A percentile compares a stretch with the other conserved stretches of the same genome.
Evolutionary conservation across 78 protist species (phyloP).

Genomic region (Dictyostelium purpureum): DNA sequence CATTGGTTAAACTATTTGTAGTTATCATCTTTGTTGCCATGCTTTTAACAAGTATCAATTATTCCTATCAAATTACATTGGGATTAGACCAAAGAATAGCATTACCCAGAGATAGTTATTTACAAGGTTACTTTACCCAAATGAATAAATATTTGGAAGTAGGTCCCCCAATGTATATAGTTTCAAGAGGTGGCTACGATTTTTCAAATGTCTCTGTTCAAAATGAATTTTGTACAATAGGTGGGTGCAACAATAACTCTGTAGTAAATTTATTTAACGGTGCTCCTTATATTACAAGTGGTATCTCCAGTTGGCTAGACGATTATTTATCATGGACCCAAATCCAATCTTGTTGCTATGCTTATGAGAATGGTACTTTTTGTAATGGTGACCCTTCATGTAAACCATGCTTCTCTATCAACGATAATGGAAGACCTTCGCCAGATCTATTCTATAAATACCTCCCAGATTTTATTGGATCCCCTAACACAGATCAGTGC

Average conservation of each 20-base stretch:
- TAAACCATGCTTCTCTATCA: not conserved
- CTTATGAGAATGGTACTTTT: not conserved
- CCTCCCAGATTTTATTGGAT: slow-evolving; percentile 11
- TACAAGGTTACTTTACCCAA: slow-evolving; percentile 62
- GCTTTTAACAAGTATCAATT: not conserved
- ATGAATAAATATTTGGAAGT: slow-evolving; percentile 35
- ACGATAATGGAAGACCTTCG: not conserved
- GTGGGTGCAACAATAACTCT: not conserved
- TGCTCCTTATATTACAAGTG: slow-evolving; percentile 25
- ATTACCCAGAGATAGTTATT: slow-evolving; percentile 79
- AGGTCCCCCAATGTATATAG: slow-evolving; percentile 84
- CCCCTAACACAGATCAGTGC: not conserved
- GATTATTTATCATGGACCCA: slow-evolving; percentile 19
- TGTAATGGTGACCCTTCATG: not conserved
- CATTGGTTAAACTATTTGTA: slow-evolving; percentile 4
- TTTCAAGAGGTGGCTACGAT: slow-evolving; percentile 42
- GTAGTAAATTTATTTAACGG: not conserved
- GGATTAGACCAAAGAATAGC: slow-evolving; percentile 85
- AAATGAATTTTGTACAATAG: not conserved
- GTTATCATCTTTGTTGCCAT: slow-evolving; percentile 7
- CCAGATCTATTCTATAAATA: not conserved
- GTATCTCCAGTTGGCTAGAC: slow-evolving; percentile 48
- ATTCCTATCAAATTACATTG: not conserved
- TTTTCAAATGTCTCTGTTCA: not conserved
- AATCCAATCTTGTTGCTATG: not conserved